A percentile compares a stretch with the other conserved stretches of the same genome.
phyloP scores from a whole-genome alignment of 2,329 filamentous ascomycete species.

The Tothia fuscella region DNA sequence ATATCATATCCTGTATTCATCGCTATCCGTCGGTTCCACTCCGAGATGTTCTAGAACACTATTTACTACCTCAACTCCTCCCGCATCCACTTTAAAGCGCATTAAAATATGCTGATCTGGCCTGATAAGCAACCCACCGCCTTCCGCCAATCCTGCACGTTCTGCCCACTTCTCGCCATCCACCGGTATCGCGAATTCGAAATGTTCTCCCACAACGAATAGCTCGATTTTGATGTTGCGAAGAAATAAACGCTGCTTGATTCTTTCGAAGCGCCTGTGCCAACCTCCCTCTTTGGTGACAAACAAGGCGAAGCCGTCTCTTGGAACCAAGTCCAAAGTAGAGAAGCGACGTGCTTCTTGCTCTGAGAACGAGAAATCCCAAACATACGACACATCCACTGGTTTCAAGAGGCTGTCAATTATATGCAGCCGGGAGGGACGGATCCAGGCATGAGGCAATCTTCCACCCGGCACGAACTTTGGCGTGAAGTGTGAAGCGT shows the following conservation, averaged over 20 bases:
- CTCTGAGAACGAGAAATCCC: conserved; percentile 20
- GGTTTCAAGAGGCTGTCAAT: conserved; percentile 12
- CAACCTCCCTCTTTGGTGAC: conserved; percentile 12
- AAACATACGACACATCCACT: conserved; percentile 26
- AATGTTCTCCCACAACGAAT: conserved; percentile 15
- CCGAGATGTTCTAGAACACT: too few relatives aligned
- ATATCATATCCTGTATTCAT: too few relatives aligned
- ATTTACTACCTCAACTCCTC: too few relatives aligned
- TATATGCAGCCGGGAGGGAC: background rate
- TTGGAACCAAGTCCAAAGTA: conserved; percentile 25
- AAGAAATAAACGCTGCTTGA: background rate
- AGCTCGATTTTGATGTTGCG: conserved; percentile 11
- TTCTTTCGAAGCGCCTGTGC: conserved; percentile 8
- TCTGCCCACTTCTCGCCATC: conserved; percentile 16
- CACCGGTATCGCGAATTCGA: conserved; percentile 15
- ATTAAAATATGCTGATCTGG: conserved; percentile 29
- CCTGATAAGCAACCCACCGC: conserved; percentile 23
- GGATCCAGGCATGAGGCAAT: conserved; percentile 31
- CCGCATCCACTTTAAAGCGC: too few relatives aligned
- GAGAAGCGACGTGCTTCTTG: conserved; percentile 21
- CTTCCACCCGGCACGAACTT: conserved; percentile 28
- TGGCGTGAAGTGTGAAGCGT: conserved; percentile 27
- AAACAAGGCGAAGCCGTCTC: conserved; percentile 23
- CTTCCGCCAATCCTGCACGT: conserved; percentile 15
- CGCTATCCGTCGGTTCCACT: too few relatives aligned